phyloP scores from a whole-genome alignment of 2,329 filamentous ascomycete species.

The Phaeomoniella chlamydospora region DNA sequence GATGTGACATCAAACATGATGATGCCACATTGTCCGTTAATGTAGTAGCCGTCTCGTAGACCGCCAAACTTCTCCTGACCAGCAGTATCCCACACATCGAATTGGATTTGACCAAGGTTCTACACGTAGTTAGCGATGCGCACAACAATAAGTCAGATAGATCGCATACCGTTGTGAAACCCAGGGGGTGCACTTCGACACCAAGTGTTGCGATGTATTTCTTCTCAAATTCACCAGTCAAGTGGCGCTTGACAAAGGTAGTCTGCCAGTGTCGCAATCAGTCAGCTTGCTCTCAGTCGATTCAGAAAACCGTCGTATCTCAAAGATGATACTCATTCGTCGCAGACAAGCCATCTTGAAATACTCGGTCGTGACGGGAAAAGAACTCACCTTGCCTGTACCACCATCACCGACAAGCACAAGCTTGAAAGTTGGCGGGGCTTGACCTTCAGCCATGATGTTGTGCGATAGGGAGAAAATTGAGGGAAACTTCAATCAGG shows the following conservation, averaged over 20 bases:
- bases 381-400: conserved; percentile 79
- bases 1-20: conserved; percentile 99
- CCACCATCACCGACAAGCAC: conserved; percentile 98
- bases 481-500: too few species aligned
- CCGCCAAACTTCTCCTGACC: conserved; percentile 99
- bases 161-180: conserved; percentile 83
- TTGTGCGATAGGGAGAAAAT: neutral
- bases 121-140: conserved; percentile 18
- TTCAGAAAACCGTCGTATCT: too few species aligned
- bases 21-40: conserved; percentile 99
- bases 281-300: too few species aligned
- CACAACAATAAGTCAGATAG: conserved; percentile 9
- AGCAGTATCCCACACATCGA: conserved; percentile 98
- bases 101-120: conserved; percentile 94
- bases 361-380: too few species aligned
- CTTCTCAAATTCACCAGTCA: conserved; percentile 99
- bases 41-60: conserved; percentile 99
- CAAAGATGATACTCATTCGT: too few species aligned
- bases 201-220: conserved; percentile 99
- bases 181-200: conserved; percentile 97
- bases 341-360: too few species aligned
- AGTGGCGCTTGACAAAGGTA: conserved; percentile 99
- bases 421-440: conserved; percentile 88
- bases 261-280: too few species aligned
- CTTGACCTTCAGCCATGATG: conserved; percentile 48